Percentiles rank a stretch among this genome's conserved stretches.
phyloP scores from a whole-genome alignment of 2,329 filamentous ascomycete genomes.

The Fusarium subglutinans region DNA sequence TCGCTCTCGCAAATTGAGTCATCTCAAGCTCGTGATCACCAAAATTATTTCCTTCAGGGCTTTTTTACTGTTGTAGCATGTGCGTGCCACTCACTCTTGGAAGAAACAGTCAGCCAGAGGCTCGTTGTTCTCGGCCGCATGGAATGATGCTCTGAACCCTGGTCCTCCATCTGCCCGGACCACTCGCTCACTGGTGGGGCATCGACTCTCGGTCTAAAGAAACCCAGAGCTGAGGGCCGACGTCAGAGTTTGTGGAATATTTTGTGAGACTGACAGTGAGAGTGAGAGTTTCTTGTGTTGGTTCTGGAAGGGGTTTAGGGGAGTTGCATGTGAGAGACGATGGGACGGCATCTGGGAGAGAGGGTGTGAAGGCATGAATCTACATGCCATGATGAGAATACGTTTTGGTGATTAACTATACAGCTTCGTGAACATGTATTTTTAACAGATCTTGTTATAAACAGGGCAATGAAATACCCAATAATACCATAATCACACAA shows the following conservation, averaged over 20 bases:
- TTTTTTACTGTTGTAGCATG: neutral
- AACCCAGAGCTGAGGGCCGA: constrained; percentile 20
- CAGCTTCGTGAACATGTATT: neutral
- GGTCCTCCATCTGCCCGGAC: constrained; percentile 43
- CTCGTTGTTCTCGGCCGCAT: constrained; percentile 35
- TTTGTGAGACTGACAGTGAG: neutral
- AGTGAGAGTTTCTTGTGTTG: neutral
- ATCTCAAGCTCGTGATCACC: constrained; percentile 18
- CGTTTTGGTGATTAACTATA: neutral
- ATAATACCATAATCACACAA: neutral
- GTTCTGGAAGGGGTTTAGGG: neutral
- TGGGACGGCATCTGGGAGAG: neutral
- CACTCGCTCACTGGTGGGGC: constrained; percentile 22
- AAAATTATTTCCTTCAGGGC: neutral
- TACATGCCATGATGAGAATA: neutral
- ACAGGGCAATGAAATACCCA: too few species aligned
- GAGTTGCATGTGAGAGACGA: constrained; percentile 19
- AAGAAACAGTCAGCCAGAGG: neutral
- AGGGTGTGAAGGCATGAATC: constrained; percentile 13
- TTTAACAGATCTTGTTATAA: too few species aligned
- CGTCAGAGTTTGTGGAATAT: constrained; percentile 23
- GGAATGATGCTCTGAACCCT: constrained; percentile 36
- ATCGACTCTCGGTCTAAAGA: neutral
- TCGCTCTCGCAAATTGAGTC: neutral
- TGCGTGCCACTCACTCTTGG: neutral